Conservation (phyloP, 1,284 basidiomycete species). For the Sanghuangporus sanghuang region DNA sequence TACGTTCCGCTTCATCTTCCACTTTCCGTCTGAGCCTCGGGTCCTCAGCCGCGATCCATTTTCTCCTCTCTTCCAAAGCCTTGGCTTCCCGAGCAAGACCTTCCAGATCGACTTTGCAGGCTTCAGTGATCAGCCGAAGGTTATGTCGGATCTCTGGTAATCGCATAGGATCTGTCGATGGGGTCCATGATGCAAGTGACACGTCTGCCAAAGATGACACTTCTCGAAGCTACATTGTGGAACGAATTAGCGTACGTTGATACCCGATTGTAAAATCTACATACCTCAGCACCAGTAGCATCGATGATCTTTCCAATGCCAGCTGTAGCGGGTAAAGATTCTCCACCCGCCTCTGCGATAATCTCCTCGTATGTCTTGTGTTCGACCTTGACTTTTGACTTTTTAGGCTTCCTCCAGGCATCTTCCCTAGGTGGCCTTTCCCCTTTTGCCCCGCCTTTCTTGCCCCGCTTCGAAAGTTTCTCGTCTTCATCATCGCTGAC, state of each 20-base stretch:
- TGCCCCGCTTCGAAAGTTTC: slow-evolving; percentile 37
- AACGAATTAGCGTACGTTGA: slow-evolving; percentile 1
- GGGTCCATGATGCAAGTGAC: slow-evolving; percentile 77
- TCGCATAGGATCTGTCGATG: slow-evolving; percentile 76
- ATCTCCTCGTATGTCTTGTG: slow-evolving; percentile 97
- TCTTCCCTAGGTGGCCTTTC: slow-evolving; percentile 59
- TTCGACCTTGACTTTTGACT: slow-evolving; percentile 77
- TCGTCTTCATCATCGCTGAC: slow-evolving; percentile 75
- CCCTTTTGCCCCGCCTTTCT: slow-evolving; percentile 43
- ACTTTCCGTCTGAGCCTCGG: slow-evolving; percentile 61
- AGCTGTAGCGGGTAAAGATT: slow-evolving; percentile 43
- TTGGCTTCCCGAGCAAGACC: slow-evolving; percentile 89
- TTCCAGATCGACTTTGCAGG: slow-evolving; percentile 78
- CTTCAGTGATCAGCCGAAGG: slow-evolving; percentile 79
- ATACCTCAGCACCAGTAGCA: slow-evolving; percentile 86
- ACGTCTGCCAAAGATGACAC: slow-evolving; percentile 79
- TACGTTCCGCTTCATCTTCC: slow-evolving; percentile 70
- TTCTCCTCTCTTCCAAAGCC: slow-evolving; percentile 72
- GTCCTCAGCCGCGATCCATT: slow-evolving; percentile 71
- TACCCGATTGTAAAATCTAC: slow-evolving; percentile 25
- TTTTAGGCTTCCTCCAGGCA: slow-evolving; percentile 79
- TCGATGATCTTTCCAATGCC: slow-evolving; percentile 87
- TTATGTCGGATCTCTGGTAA: slow-evolving; percentile 97
- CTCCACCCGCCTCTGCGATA: slow-evolving; percentile 74
- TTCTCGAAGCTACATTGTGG: slow-evolving; percentile 59